Percentiles rank a stretch among this genome's conserved stretches.
Evolutionary conservation across 139 green algal species (phyloP).

Genomic region (Coelastrella sp.): DNA sequence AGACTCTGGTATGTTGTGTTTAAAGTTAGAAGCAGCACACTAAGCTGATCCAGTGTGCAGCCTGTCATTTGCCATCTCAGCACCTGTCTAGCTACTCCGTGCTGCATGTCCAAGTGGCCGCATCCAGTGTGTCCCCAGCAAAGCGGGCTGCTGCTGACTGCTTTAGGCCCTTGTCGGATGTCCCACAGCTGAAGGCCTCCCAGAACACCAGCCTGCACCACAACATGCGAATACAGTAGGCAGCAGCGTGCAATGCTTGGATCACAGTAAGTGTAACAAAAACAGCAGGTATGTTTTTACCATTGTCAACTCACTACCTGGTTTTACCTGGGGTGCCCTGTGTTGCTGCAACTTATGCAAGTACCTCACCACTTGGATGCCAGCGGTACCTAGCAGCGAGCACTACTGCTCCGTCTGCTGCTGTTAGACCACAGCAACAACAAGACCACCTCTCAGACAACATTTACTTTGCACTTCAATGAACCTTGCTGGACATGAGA

Average conservation of each 20-base stretch:
- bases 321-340: background rate
- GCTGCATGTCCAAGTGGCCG: slow-evolving; percentile 22
- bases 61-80: too few species aligned
- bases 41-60: too few species aligned
- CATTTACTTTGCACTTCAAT: too few species aligned
- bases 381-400: too few species aligned
- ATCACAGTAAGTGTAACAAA: too few species aligned
- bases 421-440: too few species aligned
- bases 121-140: slow-evolving; percentile 61
- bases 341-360: background rate
- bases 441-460: too few species aligned
- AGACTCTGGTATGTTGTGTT: too few species aligned
- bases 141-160: slow-evolving; percentile 34
- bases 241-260: too few species aligned
- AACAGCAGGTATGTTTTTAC: background rate
- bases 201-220: slow-evolving; percentile 48
- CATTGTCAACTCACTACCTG: background rate
- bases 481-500: too few species aligned
- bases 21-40: background rate
- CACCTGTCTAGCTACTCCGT: slow-evolving; percentile 3
- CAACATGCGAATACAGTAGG: background rate
- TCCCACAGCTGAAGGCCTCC: slow-evolving; percentile 69
- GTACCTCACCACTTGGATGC: too few species aligned
- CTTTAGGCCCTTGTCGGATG: slow-evolving; percentile 45
- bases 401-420: too few species aligned